Evolutionary conservation across 192 early-diverging fungal species (phyloP), one percentile per base, ranked within the genome.

Genomic region (Coemansia sp.): DNA sequence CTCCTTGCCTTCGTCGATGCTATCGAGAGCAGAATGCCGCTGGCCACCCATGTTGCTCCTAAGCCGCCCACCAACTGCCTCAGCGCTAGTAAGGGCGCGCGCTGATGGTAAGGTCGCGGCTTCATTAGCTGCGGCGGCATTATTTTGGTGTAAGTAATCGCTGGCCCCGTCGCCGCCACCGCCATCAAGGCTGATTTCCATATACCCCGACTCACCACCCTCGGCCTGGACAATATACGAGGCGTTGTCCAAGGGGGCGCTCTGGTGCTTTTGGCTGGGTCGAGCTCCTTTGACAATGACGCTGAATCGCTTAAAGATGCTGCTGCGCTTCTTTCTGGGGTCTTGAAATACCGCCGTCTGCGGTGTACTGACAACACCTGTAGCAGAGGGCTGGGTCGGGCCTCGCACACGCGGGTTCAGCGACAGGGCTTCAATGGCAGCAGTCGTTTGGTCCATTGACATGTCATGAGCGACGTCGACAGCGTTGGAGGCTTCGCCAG

Each of bases 291-390:
- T 79, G 60, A 79, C 77, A 34, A 79, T 73, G 0, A 67, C 68
- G 35, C 76, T 79, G 50, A 79, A 62, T 3, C 76, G 76, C 67
- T 79, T 79, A 39, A 79, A 73, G 20, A 79, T 62, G 68, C 59
- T 79, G 63, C 50, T 62, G 35, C 76, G 70, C 57, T 73, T 73
- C 48, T 69, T 69, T 38, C 63, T 68, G 39, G 69, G 33, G 41
- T 71, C 75, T 3, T 31, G 39, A 21, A 61, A 43, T 8, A 56
- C 65, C 6, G 52, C 21, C 6, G 43, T 9, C 9, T 61, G 23
- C 3, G 48, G 6, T 14, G 45, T 16, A 11, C 43, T 39, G 36
- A 53, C 31, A 16, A 53, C 35, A 33, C 58, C 60, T 6, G 74
- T 14, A 11, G 45, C 45, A 21, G 63, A n/a, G 13, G 56, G 68